Conservation (phyloP, 805 yeast species). For the Candida oleophila region DNA sequence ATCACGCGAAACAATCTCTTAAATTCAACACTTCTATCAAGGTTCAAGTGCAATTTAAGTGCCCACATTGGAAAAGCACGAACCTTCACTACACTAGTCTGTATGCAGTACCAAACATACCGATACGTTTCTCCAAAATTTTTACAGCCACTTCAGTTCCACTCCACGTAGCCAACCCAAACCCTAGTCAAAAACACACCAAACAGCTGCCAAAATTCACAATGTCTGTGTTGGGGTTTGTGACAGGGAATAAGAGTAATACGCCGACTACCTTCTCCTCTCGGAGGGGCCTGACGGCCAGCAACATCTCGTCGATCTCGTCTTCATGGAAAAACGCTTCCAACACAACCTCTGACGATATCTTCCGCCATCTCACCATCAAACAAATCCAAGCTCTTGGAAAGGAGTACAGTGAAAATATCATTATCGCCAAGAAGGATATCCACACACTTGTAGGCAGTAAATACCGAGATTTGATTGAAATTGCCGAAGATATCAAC, state of each 20-base stretch:
- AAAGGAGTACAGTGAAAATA: constrained; percentile 24
- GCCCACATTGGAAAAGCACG: no score
- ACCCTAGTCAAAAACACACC: no score
- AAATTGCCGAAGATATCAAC: constrained; percentile 43
- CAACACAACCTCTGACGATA: constrained; percentile 29
- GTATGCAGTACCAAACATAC: no score
- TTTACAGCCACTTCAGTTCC: no score
- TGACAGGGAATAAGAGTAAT: neutral
- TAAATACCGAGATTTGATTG: constrained; percentile 43
- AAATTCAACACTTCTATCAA: no score
- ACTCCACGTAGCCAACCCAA: no score
- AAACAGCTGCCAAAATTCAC: neutral
- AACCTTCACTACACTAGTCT: no score
- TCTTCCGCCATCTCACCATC: constrained; percentile 30
- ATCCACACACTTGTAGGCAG: constrained; percentile 38
- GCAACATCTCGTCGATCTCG: neutral
- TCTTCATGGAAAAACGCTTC: constrained; percentile 3
- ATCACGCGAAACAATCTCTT: no score
- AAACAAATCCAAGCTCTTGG: constrained; percentile 31
- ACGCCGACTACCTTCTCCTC: neutral
- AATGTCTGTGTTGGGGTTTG: constrained; percentile 4
- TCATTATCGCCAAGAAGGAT: constrained; percentile 28
- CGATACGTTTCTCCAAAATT: no score
- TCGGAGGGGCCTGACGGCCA: neutral
- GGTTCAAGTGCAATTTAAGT: no score